A percentile compares a stretch with the other conserved stretches of the same genome.
Conservation (phyloP, 1,139 yeast species). For the Hyphopichia burtonii region DNA sequence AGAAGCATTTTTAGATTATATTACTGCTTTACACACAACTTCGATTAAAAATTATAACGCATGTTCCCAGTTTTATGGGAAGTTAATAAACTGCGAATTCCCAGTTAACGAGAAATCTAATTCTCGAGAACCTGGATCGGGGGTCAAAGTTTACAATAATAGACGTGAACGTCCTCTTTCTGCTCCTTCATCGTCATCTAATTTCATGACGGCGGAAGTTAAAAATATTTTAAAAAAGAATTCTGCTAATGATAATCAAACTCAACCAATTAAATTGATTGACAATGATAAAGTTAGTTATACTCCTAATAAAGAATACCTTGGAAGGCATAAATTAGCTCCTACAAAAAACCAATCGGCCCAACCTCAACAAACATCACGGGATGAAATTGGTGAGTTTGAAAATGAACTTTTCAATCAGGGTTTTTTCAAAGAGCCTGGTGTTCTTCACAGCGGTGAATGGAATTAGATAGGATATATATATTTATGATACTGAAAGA, state of each 20-base stretch:
- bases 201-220: background rate
- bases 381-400: background rate
- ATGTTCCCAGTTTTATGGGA: slow-evolving; percentile 28
- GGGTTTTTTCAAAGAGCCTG: background rate
- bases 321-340: background rate
- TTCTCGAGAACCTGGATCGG: background rate
- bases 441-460: background rate
- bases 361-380: background rate
- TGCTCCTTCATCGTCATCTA: background rate
- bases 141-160: background rate
- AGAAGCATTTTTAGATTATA: slow-evolving; percentile 44
- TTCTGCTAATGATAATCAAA: background rate
- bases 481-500: background rate
- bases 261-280: background rate
- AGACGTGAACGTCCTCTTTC: background rate
- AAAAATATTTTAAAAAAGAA: background rate
- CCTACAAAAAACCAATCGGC: background rate
- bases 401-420: background rate
- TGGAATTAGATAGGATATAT: background rate
- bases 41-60: slow-evolving; percentile 28
- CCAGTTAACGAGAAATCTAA: background rate
- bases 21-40: slow-evolving; percentile 32
- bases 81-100: background rate
- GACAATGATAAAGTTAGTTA: background rate
- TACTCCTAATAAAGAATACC: too few species aligned